Evolutionary conservation across 495 filamentous ascomycete genomes (phyloP).

Genomic region (Barbatosphaeria neglecta): DNA sequence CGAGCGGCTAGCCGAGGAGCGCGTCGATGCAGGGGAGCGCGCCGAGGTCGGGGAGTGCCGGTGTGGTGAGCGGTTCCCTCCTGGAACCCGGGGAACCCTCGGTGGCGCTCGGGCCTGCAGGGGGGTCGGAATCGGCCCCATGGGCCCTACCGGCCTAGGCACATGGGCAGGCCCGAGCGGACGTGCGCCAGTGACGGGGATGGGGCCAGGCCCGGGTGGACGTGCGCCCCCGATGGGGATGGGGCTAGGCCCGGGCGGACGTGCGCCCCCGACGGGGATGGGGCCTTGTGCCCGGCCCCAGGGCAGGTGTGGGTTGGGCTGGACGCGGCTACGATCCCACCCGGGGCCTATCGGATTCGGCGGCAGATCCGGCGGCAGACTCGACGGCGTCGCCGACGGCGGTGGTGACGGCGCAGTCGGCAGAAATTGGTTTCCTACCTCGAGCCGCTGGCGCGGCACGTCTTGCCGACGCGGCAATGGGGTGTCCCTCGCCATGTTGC

Average conservation of each 20-base stretch:
- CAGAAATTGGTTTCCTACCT: not conserved
- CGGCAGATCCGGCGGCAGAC: not conserved
- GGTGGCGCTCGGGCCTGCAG: not conserved
- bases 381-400: not conserved
- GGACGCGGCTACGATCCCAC: too few relatives aligned
- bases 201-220: too few relatives aligned
- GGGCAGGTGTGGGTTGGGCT: not conserved
- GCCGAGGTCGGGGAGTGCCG: too few relatives aligned
- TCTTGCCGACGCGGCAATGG: constrained; percentile 1
- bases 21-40: too few relatives aligned
- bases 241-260: not conserved
- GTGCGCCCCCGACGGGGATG: too few relatives aligned
- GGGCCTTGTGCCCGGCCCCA: too few relatives aligned
- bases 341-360: not conserved
- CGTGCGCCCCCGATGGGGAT: not conserved
- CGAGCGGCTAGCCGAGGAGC: not conserved
- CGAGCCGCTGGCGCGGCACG: not conserved
- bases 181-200: too few relatives aligned
- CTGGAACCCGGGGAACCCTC: too few relatives aligned
- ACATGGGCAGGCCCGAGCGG: too few relatives aligned
- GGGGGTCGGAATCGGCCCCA: not conserved
- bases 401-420: not conserved
- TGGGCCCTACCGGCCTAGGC: not conserved
- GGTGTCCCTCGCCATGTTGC: not conserved
- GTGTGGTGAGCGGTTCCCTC: too few relatives aligned